Evolutionary conservation across 116 monocot species (phyloP), one percentile per base, ranked within the genome.

Genomic region (Zostera marina): DNA sequence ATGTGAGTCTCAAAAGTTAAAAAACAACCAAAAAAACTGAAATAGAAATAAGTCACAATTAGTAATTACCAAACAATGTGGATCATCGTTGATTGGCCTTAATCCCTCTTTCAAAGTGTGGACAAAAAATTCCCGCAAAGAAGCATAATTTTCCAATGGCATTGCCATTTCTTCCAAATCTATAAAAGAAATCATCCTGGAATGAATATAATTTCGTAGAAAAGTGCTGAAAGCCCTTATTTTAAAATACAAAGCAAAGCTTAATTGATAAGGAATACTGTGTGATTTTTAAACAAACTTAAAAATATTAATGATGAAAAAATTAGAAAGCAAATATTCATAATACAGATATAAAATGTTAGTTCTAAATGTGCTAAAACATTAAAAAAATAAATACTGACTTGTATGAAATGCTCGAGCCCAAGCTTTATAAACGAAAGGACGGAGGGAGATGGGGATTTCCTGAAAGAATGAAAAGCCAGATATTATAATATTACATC

Each of bases 51-150:
- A 71, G 85, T 88, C 88, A 94, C 84, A n/a, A n/a, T n/a, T n/a
- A n/a, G n/a, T 84, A 75, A 81, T 88, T 87, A 93, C 93, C 88
- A 94, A 85, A 71, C 84, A 88, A 62, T 94, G 82, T 57, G 80
- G 77, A 63, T 94, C 77, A 47, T 53, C 41, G 53, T 94, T 72
- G 53, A 88, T 72, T 64, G 84, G 74, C 65, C 94, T 76, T 47
- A 70, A 79, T 45, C 94, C 94, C 63, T 75, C 79, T 75, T 78
- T 88, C 21, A 94, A 80, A 19, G 70, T 65, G 10, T 72, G 84
- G 26, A 66, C 52, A 47, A 94, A 94, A 59, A 94, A 94, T 25
- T 88, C 88, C 41, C 80, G 81, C 58, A 94, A 64, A 69, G 88
- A 84, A 60, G 82, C 66, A 75, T 94, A 94, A 7, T 79, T 60